These are phyloP conservation scores for Venturia oleaginea DNA, from an alignment of 2,329 filamentous ascomycete genomes.

Conservation along the genomic window DNA sequence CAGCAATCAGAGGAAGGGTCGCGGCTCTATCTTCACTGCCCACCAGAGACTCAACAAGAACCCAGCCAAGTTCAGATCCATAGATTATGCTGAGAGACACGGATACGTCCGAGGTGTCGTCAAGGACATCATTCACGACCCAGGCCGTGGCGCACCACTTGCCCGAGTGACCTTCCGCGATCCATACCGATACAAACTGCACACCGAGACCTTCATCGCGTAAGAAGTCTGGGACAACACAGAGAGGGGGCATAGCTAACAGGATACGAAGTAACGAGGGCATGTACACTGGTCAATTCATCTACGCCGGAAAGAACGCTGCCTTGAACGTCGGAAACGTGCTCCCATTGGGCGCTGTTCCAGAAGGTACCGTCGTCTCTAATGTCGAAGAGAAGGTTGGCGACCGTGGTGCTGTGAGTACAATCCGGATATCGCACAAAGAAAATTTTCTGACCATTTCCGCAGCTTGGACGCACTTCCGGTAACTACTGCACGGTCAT, in stretches of 20 bases:
- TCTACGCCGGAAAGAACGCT: slow-evolving; percentile 99
- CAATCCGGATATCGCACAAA: background rate
- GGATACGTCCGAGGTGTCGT: slow-evolving; percentile 96
- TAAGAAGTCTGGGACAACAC: background rate
- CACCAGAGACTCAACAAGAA: slow-evolving; percentile 83
- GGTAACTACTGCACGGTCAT: slow-evolving; percentile 99
- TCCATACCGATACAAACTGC: slow-evolving; percentile 95
- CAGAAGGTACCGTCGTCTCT: slow-evolving; percentile 97
- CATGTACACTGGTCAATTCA: slow-evolving; percentile 99
- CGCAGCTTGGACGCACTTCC: slow-evolving; percentile 76
- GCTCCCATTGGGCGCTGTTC: slow-evolving; percentile 86
- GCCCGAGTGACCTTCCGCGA: slow-evolving; percentile 95
- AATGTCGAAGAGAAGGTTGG: slow-evolving; percentile 99
- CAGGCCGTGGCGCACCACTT: slow-evolving; percentile 94
- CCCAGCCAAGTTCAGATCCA: slow-evolving; percentile 87
- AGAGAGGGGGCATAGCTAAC: background rate
- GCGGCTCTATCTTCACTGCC: slow-evolving; percentile 69
- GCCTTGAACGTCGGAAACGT: slow-evolving; percentile 95
- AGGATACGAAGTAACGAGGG: slow-evolving; percentile 67
- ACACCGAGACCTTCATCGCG: slow-evolving; percentile 98
- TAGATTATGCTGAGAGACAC: slow-evolving; percentile 93
- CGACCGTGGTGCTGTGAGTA: slow-evolving; percentile 68
- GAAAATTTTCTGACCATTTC: background rate
- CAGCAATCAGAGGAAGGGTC: slow-evolving; percentile 60
- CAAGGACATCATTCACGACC: slow-evolving; percentile 98